phyloP scores from a whole-genome alignment of 129 eudicot genomes.

The Escallonia rubra region DNA sequence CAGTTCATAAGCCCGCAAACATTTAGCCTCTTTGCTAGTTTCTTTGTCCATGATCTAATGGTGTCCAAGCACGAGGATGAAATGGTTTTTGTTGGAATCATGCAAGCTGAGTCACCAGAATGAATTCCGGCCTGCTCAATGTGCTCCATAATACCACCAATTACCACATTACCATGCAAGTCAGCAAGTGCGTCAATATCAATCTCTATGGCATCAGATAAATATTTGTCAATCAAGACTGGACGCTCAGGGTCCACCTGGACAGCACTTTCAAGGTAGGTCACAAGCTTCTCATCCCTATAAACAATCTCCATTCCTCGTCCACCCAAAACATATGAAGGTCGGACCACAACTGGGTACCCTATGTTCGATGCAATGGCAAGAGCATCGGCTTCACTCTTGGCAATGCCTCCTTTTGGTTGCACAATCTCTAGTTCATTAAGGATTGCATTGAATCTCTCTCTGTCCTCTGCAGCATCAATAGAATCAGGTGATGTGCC shows the following conservation, averaged over 20 bases:
- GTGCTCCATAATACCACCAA: slow-evolving; percentile 99
- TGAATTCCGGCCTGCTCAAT: slow-evolving; percentile 98
- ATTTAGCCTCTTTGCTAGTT: slow-evolving; percentile 69
- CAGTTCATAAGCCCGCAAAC: slow-evolving; percentile 97
- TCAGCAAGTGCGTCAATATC: slow-evolving; percentile 91
- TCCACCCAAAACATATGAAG: slow-evolving; percentile 94
- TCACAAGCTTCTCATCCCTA: slow-evolving; percentile 69
- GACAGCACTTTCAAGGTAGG: slow-evolving; percentile 80
- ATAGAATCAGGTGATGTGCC: slow-evolving; percentile 97
- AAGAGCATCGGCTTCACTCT: slow-evolving; percentile 84
- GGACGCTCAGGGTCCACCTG: slow-evolving; percentile 93
- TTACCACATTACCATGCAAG: slow-evolving; percentile 80
- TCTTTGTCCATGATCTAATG: slow-evolving; percentile 87
- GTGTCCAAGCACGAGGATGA: slow-evolving; percentile 60
- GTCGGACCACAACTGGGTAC: slow-evolving; percentile 94
- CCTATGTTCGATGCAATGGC: slow-evolving; percentile 84
- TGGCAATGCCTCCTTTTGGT: slow-evolving; percentile 97
- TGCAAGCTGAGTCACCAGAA: slow-evolving; percentile 96
- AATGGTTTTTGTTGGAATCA: slow-evolving; percentile 79
- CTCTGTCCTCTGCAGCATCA: slow-evolving; percentile 98
- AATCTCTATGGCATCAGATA: slow-evolving; percentile 84
- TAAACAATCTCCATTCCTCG: slow-evolving; percentile 98
- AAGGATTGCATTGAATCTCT: slow-evolving; percentile 83
- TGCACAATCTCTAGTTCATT: slow-evolving; percentile 78
- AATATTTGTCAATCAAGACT: slow-evolving; percentile 74